Evolutionary conservation across 768 basidiomycete genomes (phyloP).

Genomic region (Hemileccinum rubropunctum): DNA sequence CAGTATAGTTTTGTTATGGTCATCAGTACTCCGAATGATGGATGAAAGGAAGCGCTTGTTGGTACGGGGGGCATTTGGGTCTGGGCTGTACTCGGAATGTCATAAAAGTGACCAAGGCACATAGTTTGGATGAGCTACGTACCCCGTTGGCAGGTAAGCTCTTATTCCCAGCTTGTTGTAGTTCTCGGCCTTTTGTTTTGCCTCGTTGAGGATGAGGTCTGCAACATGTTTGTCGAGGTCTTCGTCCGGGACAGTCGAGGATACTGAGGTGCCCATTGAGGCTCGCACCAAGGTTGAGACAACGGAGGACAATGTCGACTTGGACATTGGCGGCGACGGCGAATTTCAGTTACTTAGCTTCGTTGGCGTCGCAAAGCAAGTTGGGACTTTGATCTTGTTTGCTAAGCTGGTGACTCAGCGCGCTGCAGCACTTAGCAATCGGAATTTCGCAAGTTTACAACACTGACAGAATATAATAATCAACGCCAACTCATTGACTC

Average conservation of each 20-base stretch:
- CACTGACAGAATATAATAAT: too few relatives aligned
- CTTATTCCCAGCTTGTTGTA: slow-evolving; percentile 76
- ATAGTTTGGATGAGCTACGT: slow-evolving; percentile 34
- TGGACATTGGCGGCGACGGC: slow-evolving; percentile 32
- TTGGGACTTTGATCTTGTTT: slow-evolving; percentile 21
- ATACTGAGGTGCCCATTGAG: slow-evolving; percentile 66
- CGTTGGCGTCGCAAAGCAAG: slow-evolving; percentile 6
- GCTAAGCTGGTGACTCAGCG: slow-evolving; percentile 4
- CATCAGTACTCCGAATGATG: slow-evolving; percentile 92
- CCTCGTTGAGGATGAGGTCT: slow-evolving; percentile 88
- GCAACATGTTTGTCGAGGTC: slow-evolving; percentile 92
- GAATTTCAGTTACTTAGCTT: too few relatives aligned
- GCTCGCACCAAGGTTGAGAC: slow-evolving; percentile 79
- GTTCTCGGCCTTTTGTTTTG: slow-evolving; percentile 83
- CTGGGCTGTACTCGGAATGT: slow-evolving; percentile 41
- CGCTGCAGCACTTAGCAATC: too few relatives aligned
- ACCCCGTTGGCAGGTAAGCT: slow-evolving; percentile 63
- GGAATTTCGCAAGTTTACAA: too few relatives aligned
- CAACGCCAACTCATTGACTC: not conserved
- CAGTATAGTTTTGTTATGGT: slow-evolving; percentile 87
- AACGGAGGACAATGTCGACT: slow-evolving; percentile 74
- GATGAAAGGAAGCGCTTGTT: slow-evolving; percentile 81
- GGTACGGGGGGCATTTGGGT: slow-evolving; percentile 71
- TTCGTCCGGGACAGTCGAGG: slow-evolving; percentile 63
- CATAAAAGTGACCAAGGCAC: not conserved